Conservation (phyloP, 208 protist species). For the Strigomonas culicis region DNA sequence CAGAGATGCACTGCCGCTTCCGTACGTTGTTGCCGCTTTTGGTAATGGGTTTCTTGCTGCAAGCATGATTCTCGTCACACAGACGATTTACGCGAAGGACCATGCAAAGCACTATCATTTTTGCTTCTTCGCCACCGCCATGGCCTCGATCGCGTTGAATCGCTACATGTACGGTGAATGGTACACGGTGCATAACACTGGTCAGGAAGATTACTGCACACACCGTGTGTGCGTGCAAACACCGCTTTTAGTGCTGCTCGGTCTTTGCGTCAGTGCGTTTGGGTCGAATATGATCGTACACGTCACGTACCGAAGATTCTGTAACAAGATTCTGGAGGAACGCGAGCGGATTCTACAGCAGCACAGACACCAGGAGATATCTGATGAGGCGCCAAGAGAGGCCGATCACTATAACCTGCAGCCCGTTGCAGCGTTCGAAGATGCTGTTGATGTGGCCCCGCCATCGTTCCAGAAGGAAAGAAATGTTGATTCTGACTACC, state of each 20-base stretch:
- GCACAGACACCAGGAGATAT: not conserved
- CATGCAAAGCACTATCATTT: constrained; percentile 73
- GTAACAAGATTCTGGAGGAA: constrained; percentile 30
- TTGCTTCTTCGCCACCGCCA: constrained; percentile 32
- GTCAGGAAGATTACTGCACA: not conserved
- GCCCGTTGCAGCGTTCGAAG: not conserved
- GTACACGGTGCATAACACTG: constrained; percentile 16
- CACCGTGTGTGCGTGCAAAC: constrained; percentile 3
- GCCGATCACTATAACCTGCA: not conserved
- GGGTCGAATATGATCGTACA: constrained; percentile 29
- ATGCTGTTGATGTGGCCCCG: not conserved
- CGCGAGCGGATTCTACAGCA: constrained; percentile 26
- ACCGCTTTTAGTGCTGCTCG: not conserved
- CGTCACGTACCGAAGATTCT: constrained; percentile 38
- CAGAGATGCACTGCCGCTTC: constrained; percentile 31
- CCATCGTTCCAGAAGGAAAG: not conserved
- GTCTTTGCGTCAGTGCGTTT: constrained; percentile 22
- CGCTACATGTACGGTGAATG: constrained; percentile 64
- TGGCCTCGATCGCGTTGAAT: constrained; percentile 48
- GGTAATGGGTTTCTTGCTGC: constrained; percentile 48
- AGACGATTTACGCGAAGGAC: constrained; percentile 65
- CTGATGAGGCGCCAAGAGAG: not conserved
- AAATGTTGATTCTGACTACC: not conserved
- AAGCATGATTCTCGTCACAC: constrained; percentile 36
- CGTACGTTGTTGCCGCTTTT: constrained; percentile 43